Conservation (phyloP, 345 rosid genomes). For the Melastoma malabathricum region DNA sequence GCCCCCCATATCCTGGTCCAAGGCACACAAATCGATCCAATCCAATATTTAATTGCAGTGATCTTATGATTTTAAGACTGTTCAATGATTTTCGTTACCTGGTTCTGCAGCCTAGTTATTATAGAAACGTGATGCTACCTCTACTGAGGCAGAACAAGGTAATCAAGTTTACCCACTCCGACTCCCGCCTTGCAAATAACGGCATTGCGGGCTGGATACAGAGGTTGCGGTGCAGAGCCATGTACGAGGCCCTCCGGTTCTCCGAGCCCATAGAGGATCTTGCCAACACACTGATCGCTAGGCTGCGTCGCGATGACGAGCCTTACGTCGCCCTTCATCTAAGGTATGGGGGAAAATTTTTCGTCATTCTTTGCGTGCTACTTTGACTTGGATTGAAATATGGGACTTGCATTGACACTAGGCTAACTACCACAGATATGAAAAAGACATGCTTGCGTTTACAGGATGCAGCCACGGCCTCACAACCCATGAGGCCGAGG, state of each 20-base stretch:
- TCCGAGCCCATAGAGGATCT: conserved; percentile 28
- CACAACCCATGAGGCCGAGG: conserved; percentile 24
- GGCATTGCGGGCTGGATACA: conserved; percentile 42
- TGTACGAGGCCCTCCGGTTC: conserved; percentile 51
- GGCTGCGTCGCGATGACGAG: conserved; percentile 25
- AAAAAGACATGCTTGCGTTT: conserved; percentile 74
- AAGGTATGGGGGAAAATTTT: conserved; percentile 22
- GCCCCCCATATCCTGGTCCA: conserved; percentile 62
- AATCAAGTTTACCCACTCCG: conserved; percentile 42
- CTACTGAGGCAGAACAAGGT: conserved; percentile 35
- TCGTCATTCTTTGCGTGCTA: background rate
- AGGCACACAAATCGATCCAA: conserved; percentile 16
- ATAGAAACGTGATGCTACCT: conserved; percentile 24
- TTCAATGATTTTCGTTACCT: background rate
- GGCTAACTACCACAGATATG: conserved; percentile 33
- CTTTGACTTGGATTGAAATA: no score
- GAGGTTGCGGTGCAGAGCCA: conserved; percentile 54
- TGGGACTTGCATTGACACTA: conserved; percentile 2
- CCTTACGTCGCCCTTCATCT: conserved; percentile 59
- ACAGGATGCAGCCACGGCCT: conserved; percentile 68
- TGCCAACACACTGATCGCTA: conserved; percentile 29
- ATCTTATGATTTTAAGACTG: background rate
- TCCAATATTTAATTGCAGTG: background rate
- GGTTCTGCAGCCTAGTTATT: conserved; percentile 33
- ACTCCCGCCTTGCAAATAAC: conserved; percentile 56